Conservation (phyloP, 257 asterid species). For the Linaria vulgaris region DNA sequence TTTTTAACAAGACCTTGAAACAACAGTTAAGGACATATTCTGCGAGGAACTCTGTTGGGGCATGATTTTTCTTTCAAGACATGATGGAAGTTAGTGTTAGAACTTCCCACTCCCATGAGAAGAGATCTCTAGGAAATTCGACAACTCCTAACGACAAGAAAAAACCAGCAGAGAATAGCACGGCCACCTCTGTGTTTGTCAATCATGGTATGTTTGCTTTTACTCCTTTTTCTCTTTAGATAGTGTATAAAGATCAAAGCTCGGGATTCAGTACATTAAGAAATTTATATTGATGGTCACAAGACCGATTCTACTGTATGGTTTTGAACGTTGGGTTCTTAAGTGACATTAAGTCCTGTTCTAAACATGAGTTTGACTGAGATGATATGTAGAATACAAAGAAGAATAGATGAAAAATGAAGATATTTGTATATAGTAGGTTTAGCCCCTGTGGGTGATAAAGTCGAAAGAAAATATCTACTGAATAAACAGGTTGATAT, state of each 20-base stretch:
- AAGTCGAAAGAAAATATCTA: too few species aligned
- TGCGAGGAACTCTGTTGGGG: slow-evolving; percentile 37
- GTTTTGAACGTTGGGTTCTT: too few species aligned
- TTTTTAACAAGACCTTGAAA: slow-evolving; percentile 18
- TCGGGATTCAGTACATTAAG: background rate
- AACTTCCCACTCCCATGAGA: slow-evolving; percentile 47
- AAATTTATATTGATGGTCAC: background rate
- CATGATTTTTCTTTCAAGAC: slow-evolving; percentile 45
- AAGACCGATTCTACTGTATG: too few species aligned
- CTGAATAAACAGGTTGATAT: too few species aligned
- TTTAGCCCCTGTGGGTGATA: too few species aligned
- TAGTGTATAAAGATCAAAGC: background rate
- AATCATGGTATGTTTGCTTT: slow-evolving; percentile 62
- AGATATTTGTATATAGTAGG: too few species aligned
- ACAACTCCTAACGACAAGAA: slow-evolving; percentile 35
- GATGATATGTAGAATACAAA: too few species aligned
- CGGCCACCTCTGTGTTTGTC: slow-evolving; percentile 50
- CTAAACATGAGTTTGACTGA: too few species aligned
- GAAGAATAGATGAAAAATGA: too few species aligned
- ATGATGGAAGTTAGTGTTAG: slow-evolving; percentile 55
- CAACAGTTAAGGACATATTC: slow-evolving; percentile 25
- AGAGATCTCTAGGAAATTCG: slow-evolving; percentile 48
- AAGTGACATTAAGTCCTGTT: too few species aligned
- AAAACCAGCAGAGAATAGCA: slow-evolving; percentile 45
- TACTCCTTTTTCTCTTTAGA: slow-evolving; percentile 7